A percentile compares a stretch with the other conserved stretches of the same genome.
Evolutionary conservation across 177 flowering plant genomes (phyloP).

Genomic region (Vitis hybrid): DNA sequence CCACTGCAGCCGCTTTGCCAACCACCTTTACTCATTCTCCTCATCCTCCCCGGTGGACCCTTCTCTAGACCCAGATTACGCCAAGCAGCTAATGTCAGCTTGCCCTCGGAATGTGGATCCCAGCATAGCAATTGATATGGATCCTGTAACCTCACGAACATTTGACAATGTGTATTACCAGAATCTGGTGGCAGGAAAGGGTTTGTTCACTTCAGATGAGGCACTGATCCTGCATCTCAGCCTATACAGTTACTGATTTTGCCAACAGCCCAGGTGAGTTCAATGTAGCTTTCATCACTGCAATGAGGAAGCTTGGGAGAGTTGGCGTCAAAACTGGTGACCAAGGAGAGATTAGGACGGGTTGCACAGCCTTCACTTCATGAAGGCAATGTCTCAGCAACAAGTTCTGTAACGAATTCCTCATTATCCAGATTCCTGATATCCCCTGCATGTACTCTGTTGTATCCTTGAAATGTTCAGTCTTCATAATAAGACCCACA

Average conservation of each 20-base stretch:
- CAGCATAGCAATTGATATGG: conserved; percentile 51
- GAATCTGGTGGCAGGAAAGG: conserved; percentile 55
- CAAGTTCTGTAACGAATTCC: too few relatives aligned
- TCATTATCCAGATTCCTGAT: too few relatives aligned
- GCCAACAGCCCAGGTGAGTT: conserved; percentile 45
- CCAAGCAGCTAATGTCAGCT: conserved; percentile 39
- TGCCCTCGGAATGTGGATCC: conserved; percentile 67
- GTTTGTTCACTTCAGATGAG: conserved; percentile 68
- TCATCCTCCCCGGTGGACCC: conserved; percentile 57
- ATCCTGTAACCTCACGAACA: conserved; percentile 50
- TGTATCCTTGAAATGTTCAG: too few relatives aligned
- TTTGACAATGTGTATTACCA: conserved; percentile 34
- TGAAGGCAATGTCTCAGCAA: too few relatives aligned
- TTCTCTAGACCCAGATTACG: conserved; percentile 60
- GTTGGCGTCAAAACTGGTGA: conserved; percentile 29
- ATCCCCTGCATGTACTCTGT: too few relatives aligned
- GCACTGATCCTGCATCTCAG: conserved; percentile 42
- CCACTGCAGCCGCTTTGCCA: conserved; percentile 59
- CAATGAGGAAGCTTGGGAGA: conserved; percentile 40
- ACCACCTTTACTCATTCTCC: conserved; percentile 56
- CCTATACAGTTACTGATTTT: conserved; percentile 43
- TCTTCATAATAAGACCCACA: too few relatives aligned
- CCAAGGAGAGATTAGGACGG: conserved; percentile 59
- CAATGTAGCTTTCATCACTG: conserved; percentile 44
- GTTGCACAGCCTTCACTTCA: conserved; percentile 45